Evolutionary conservation across 2,329 filamentous ascomycete species (phyloP).

Genomic region (Basipetospora chlamydospora): DNA sequence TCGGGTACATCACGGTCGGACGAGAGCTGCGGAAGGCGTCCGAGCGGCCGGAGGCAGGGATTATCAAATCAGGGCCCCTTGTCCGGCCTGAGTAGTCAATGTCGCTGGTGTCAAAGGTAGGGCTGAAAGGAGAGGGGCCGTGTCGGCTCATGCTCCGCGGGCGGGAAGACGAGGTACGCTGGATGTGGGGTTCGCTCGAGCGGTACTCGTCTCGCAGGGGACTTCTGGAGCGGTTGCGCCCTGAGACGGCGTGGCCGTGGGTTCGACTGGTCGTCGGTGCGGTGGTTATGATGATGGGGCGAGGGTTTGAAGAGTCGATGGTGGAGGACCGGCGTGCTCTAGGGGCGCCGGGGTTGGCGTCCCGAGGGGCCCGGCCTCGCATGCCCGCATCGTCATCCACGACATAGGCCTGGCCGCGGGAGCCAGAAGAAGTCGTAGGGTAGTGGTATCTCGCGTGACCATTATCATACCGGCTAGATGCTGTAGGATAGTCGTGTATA

Average conservation of each 20-base stretch:
- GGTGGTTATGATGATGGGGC: constrained; percentile 44
- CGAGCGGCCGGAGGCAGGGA: constrained; percentile 8
- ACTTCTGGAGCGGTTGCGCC: constrained; percentile 20
- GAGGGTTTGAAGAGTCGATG: constrained; percentile 31
- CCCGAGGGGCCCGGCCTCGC: constrained; percentile 32
- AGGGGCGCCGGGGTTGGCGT: constrained; percentile 25
- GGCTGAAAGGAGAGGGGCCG: constrained; percentile 18
- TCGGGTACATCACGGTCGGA: constrained; percentile 29
- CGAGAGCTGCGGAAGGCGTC: constrained; percentile 34
- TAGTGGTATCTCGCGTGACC: constrained; percentile 8
- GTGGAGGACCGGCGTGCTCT: constrained; percentile 27
- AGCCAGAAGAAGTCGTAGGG: constrained; percentile 7
- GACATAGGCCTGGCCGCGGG: constrained; percentile 30
- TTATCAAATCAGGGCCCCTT: constrained; percentile 16
- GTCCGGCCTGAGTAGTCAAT: constrained; percentile 24
- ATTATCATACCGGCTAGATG: constrained; percentile 14
- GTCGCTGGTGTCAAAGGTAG: constrained; percentile 36
- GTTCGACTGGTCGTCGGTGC: constrained; percentile 26
- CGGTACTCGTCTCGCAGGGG: constrained; percentile 37
- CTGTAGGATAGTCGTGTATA: constrained; percentile 35
- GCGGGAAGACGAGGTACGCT: constrained; percentile 35
- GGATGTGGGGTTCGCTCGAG: constrained; percentile 35
- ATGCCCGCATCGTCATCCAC: constrained; percentile 36
- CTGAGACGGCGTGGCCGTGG: constrained; percentile 23
- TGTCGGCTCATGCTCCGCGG: constrained; percentile 30